Base-by-base conservation (phyloP, 192 early-diverging fungal genomes). In the Pilobolus umbonatus region DNA sequence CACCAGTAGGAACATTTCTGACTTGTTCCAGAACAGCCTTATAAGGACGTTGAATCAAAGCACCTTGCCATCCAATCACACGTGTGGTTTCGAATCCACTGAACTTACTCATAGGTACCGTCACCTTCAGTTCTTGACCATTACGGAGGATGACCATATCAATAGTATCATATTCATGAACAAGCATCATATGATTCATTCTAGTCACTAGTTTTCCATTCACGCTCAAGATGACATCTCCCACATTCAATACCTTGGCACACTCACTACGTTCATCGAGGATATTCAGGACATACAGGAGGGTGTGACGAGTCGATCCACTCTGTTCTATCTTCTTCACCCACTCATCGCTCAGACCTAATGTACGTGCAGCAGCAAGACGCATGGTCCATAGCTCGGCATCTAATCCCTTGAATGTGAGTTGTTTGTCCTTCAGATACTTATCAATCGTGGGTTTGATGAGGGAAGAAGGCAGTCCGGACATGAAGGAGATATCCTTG, bases 11-110 rank as follows among this genome's bases (percentile, higher is more conserved):
- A 2, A 82, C 75, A 34, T 76, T 75, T n/a, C 77, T 69, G 4
- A 86, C 77, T 64, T 87, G 85, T 67, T 83, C 83, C 40, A 83
- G 64, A 15, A 87, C 76, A 5, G 87, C 81, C 58, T 81, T 83
- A 67, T 88, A 81, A 28, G 88, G 84, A 32, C 72, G 77, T 61
- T 92, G 88, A 47, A 93, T 79, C 19, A 86, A 60, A 0, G 88
- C 91, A 11, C 94, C 94, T 25, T 88, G 85, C 94, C 94, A 96
- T 15, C 82, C 74, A 31, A 96, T 69, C 0, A 93, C 76, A 30
- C 85, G 80, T 7, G 75, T 76, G 4, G 83, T 88, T 22, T 78
- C 84, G 42, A 75, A 74, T 6, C 77, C 75, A 31, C 74, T 60
- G 52, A 74, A 68, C 2, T 75, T 67, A 5, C 77, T 78, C 1